Evolutionary conservation across 768 basidiomycete genomes (phyloP).

Genomic region (Macrolepiota albuminosa): DNA sequence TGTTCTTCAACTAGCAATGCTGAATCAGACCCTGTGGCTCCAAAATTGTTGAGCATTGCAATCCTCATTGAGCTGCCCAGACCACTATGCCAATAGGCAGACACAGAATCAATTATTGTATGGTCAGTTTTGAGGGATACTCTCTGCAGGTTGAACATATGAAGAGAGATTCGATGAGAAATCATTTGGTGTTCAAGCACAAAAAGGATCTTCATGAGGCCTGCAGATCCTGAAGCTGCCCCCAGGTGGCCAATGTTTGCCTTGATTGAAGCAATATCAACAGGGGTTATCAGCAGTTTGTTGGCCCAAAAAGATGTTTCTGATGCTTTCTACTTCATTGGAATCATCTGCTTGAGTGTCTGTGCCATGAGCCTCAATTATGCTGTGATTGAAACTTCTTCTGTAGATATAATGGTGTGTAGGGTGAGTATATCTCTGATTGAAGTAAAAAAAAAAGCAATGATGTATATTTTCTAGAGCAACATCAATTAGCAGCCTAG

Average conservation of each 20-base stretch:
- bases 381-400: too few relatives aligned
- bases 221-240: slow-evolving; percentile 65
- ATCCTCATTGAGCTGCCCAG: slow-evolving; percentile 29
- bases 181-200: slow-evolving; percentile 39
- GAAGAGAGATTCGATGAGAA: too few relatives aligned
- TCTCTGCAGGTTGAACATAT: slow-evolving; percentile 49
- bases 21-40: slow-evolving; percentile 68
- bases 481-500: too few relatives aligned
- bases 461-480: too few relatives aligned
- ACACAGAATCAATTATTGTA: slow-evolving; percentile 39
- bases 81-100: slow-evolving; percentile 37
- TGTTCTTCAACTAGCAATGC: slow-evolving; percentile 58
- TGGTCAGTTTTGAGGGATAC: slow-evolving; percentile 37
- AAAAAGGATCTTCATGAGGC: slow-evolving; percentile 67
- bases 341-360: slow-evolving; percentile 71
- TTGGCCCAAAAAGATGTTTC: slow-evolving; percentile 37
- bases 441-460: too few relatives aligned
- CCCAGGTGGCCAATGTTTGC: slow-evolving; percentile 69
- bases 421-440: too few relatives aligned
- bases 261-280: slow-evolving; percentile 69
- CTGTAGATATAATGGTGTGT: too few relatives aligned
- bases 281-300: slow-evolving; percentile 39
- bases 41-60: slow-evolving; percentile 35
- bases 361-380: slow-evolving; percentile 34
- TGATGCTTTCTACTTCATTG: slow-evolving; percentile 31